These are phyloP conservation scores for Neurospora sp. DNA, from an alignment of 495 filamentous ascomycete genomes.

Conservation along the genomic window DNA sequence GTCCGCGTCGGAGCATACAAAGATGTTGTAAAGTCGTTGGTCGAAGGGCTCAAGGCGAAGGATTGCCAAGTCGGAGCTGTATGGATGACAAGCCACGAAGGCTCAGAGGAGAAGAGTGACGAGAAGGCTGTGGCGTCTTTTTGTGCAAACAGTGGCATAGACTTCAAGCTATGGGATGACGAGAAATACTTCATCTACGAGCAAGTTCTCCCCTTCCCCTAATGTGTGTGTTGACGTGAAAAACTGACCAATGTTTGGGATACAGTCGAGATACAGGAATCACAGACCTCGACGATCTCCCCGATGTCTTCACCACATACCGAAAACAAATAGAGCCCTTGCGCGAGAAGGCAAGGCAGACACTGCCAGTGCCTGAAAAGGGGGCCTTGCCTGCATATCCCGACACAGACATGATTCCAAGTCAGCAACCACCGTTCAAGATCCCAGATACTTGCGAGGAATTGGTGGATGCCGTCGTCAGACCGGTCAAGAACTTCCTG, in stretches of 20 bases:
- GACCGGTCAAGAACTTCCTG: slow-evolving; percentile 36
- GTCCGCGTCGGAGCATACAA: slow-evolving; percentile 50
- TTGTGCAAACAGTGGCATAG: slow-evolving; percentile 36
- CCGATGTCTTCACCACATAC: slow-evolving; percentile 59
- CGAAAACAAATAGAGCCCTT: slow-evolving; percentile 58
- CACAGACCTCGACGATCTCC: slow-evolving; percentile 38
- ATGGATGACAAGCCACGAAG: slow-evolving; percentile 60
- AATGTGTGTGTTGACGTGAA: neutral
- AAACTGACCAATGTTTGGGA: neutral
- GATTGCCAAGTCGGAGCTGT: slow-evolving; percentile 43
- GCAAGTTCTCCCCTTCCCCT: slow-evolving; percentile 32
- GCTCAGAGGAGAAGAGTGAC: slow-evolving; percentile 53
- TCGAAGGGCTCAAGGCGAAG: slow-evolving; percentile 35
- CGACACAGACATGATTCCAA: slow-evolving; percentile 32
- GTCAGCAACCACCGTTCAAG: slow-evolving; percentile 46
- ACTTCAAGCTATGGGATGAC: slow-evolving; percentile 53
- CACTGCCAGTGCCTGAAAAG: slow-evolving; percentile 33
- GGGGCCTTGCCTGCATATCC: slow-evolving; percentile 44
- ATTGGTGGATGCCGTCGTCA: slow-evolving; percentile 41
- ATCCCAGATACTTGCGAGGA: slow-evolving; percentile 43
- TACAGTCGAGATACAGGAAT: slow-evolving; percentile 48
- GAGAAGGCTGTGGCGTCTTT: slow-evolving; percentile 41
- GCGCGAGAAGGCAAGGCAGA: slow-evolving; percentile 43
- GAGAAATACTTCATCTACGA: slow-evolving; percentile 69
- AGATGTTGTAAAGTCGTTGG: slow-evolving; percentile 42